Conservation (phyloP, 306 rosid species). For the Coriaria nepalensis region DNA sequence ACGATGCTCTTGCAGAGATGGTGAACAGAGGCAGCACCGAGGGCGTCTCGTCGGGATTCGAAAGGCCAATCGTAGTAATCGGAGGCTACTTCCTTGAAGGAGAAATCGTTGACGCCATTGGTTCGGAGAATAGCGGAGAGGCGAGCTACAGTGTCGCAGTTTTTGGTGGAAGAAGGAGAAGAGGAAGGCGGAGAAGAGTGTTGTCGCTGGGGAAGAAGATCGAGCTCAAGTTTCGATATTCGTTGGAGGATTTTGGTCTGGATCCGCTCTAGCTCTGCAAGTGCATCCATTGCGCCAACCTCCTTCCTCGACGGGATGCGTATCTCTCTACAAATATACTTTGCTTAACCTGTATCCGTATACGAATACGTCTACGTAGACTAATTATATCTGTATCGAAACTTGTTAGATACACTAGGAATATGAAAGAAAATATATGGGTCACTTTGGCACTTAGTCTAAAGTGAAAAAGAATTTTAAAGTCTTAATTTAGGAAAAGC, state of each 20-base stretch:
- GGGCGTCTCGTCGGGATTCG: conserved; percentile 56
- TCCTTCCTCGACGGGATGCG: neutral
- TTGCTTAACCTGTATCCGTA: too few species aligned
- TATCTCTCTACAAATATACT: too few species aligned
- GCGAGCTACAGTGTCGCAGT: conserved; percentile 38
- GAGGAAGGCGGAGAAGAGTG: conserved; percentile 4
- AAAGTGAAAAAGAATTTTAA: too few species aligned
- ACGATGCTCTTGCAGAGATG: conserved; percentile 98
- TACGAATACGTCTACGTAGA: too few species aligned
- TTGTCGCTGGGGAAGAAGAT: conserved; percentile 9
- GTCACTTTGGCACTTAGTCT: too few species aligned
- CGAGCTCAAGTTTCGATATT: conserved; percentile 31
- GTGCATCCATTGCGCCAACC: conserved; percentile 26
- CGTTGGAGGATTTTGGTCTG: conserved; percentile 23
- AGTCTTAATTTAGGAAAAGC: too few species aligned
- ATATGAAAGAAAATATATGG: too few species aligned
- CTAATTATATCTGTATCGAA: too few species aligned
- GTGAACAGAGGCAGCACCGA: conserved; percentile 49
- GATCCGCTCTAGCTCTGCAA: conserved; percentile 29
- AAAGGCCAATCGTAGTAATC: conserved; percentile 82
- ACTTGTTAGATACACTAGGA: too few species aligned
- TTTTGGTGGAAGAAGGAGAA: neutral
- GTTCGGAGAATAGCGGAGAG: conserved; percentile 50
- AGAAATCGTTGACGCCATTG: conserved; percentile 45
- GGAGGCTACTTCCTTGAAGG: conserved; percentile 56